A percentile compares a stretch with the other conserved stretches of the same genome.
Conservation (phyloP, 164 flowering plant genomes). For the Tinospora cordifolia region DNA sequence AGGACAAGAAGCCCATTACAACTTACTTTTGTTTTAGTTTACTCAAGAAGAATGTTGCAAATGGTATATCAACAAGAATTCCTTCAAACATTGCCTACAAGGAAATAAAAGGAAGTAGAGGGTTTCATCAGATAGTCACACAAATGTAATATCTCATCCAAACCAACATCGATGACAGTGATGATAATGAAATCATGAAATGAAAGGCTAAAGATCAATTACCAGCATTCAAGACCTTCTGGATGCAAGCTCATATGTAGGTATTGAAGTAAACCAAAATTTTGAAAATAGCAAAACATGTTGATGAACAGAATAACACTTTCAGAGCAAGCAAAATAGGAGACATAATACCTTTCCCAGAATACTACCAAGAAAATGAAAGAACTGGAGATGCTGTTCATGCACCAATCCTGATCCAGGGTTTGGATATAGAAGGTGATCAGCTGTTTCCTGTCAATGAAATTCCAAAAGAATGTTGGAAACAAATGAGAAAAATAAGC, state of each 20-base stretch:
- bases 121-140: not conserved
- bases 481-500: not conserved
- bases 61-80: constrained; percentile 93
- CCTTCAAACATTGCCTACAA: constrained; percentile 97
- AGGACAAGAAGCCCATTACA: not conserved
- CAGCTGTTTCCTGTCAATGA: constrained; percentile 64
- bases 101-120: constrained; percentile 11
- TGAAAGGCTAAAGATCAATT: not conserved
- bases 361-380: constrained; percentile 83
- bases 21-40: constrained; percentile 93
- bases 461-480: not conserved
- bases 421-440: constrained; percentile 90
- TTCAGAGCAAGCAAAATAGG: not conserved
- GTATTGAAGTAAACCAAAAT: no score
- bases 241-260: no score
- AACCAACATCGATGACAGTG: not conserved
- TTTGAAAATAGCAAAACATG: not conserved
- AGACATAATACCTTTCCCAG: constrained; percentile 68
- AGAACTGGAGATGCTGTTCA: constrained; percentile 85
- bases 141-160: not conserved
- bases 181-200: not conserved
- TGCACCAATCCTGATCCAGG: constrained; percentile 96
- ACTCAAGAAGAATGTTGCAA: constrained; percentile 95
- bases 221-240: no score
- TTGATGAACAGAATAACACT: not conserved